phyloP scores from a whole-genome alignment of 495 filamentous ascomycete genomes.

The Trichoderma virens region DNA sequence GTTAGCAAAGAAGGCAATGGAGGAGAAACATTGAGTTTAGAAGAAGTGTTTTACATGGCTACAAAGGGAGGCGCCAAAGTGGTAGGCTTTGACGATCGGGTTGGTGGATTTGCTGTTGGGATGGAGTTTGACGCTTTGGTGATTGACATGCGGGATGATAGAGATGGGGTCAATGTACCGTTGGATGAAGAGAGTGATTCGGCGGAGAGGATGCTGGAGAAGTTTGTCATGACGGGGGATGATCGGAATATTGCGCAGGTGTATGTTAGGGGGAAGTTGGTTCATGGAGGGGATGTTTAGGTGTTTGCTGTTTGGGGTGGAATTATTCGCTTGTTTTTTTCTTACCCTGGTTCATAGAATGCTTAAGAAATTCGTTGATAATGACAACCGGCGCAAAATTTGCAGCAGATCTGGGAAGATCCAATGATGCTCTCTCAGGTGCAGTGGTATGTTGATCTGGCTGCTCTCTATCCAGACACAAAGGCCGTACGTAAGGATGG shows the following conservation, averaged over 20 bases:
- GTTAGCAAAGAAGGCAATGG: not conserved
- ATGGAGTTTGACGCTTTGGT: slow-evolving; percentile 61
- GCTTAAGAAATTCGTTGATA: too few relatives aligned
- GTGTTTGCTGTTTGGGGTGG: not conserved
- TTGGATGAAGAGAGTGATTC: slow-evolving; percentile 44
- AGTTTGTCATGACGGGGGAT: slow-evolving; percentile 60
- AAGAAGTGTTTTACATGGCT: slow-evolving; percentile 53
- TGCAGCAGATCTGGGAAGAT: too few relatives aligned
- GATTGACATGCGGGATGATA: slow-evolving; percentile 35
- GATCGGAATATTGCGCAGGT: slow-evolving; percentile 54
- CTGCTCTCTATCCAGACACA: too few relatives aligned
- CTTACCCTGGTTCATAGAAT: too few relatives aligned
- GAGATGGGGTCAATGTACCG: slow-evolving; percentile 43
- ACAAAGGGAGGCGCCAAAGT: slow-evolving; percentile 57
- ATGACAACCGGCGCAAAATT: too few relatives aligned
- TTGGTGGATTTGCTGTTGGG: slow-evolving; percentile 52
- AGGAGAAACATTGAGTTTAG: slow-evolving; percentile 29
- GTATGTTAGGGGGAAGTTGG: slow-evolving; percentile 46
- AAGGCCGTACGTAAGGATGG: too few relatives aligned
- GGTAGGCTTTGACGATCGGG: slow-evolving; percentile 42
- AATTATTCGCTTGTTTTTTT: too few relatives aligned
- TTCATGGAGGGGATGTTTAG: slow-evolving; percentile 15
- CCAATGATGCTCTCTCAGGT: too few relatives aligned
- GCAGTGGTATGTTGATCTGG: too few relatives aligned
- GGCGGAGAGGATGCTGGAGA: slow-evolving; percentile 44